Evolutionary conservation across 2,329 filamentous ascomycete genomes (phyloP).

Genomic region (Hansfordia pulvinata): DNA sequence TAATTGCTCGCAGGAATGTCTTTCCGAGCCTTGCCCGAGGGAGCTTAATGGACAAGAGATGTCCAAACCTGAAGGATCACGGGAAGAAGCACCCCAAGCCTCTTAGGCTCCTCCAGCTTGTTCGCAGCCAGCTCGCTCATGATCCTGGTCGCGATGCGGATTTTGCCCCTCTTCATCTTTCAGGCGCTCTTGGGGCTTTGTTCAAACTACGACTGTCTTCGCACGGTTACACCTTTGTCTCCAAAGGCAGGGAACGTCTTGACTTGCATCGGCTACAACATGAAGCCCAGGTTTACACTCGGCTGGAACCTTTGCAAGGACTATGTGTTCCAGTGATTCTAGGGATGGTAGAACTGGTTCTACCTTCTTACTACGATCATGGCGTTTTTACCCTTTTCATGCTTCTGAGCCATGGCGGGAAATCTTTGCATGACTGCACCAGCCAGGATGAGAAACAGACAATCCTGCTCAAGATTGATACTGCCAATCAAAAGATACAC

Average conservation of each 20-base stretch:
- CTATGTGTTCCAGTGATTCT: slow-evolving; percentile 19
- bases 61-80: slow-evolving; percentile 15
- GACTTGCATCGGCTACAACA: slow-evolving; percentile 11
- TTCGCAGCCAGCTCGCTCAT: too few species aligned
- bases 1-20: slow-evolving; percentile 8
- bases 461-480: slow-evolving; percentile 4
- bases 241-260: slow-evolving; percentile 20
- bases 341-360: slow-evolving; percentile 14
- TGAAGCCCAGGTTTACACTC: slow-evolving; percentile 18
- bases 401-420: slow-evolving; percentile 19
- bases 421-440: slow-evolving; percentile 8
- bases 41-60: slow-evolving; percentile 12
- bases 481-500: slow-evolving; percentile 3
- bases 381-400: slow-evolving; percentile 17
- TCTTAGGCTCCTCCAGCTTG: too few species aligned
- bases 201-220: too few species aligned
- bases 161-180: too few species aligned
- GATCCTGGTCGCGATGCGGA: too few species aligned
- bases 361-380: slow-evolving; percentile 17
- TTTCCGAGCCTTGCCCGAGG: slow-evolving; percentile 39
- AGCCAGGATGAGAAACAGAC: slow-evolving; percentile 3
- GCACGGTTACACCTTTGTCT: slow-evolving; percentile 22
- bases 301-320: too few species aligned
- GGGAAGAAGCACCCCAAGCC: slow-evolving; percentile 11
- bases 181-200: too few species aligned